A percentile compares a stretch with the other conserved stretches of the same genome.
These are phyloP conservation scores for Elaeis oleifera DNA, from an alignment of 202 grass and related monocot species.

Conservation along the genomic window DNA sequence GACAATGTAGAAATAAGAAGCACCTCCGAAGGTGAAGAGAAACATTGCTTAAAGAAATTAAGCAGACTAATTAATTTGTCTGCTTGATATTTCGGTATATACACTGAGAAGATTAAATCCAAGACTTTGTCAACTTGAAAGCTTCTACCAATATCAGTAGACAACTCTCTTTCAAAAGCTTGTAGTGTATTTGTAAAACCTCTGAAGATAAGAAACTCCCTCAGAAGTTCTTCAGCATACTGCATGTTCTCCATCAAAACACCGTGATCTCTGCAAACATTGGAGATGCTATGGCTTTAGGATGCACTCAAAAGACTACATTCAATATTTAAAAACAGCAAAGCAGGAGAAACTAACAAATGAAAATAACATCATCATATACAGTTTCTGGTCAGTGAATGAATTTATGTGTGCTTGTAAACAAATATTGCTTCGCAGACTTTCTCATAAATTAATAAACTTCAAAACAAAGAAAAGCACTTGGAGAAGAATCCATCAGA, in stretches of 20 bases:
- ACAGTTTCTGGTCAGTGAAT: too few species aligned
- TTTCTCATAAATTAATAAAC: too few species aligned
- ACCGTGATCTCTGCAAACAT: neutral
- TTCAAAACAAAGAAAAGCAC: too few species aligned
- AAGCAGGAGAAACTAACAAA: too few species aligned
- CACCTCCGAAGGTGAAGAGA: conserved; percentile 61
- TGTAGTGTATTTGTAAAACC: conserved; percentile 73
- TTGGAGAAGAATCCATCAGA: too few species aligned
- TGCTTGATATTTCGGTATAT: conserved; percentile 70
- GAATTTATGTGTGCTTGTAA: too few species aligned
- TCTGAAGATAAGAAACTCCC: conserved; percentile 83
- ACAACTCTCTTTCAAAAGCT: conserved; percentile 68
- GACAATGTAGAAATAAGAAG: conserved; percentile 43
- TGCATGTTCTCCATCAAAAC: conserved; percentile 74
- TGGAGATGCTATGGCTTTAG: too few species aligned
- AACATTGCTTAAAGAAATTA: conserved; percentile 76
- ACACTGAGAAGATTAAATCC: conserved; percentile 76
- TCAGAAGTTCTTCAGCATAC: conserved; percentile 75
- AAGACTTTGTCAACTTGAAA: conserved; percentile 88
- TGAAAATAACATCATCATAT: too few species aligned
- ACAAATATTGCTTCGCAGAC: too few species aligned
- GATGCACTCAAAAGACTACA: too few species aligned
- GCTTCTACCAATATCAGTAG: conserved; percentile 69
- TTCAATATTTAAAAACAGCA: too few species aligned
- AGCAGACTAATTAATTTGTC: conserved; percentile 57